A percentile compares a stretch with the other conserved stretches of the same genome.
phyloP scores from a whole-genome alignment of 768 basidiomycete species.

The Rhodotorula taiwanensis region DNA sequence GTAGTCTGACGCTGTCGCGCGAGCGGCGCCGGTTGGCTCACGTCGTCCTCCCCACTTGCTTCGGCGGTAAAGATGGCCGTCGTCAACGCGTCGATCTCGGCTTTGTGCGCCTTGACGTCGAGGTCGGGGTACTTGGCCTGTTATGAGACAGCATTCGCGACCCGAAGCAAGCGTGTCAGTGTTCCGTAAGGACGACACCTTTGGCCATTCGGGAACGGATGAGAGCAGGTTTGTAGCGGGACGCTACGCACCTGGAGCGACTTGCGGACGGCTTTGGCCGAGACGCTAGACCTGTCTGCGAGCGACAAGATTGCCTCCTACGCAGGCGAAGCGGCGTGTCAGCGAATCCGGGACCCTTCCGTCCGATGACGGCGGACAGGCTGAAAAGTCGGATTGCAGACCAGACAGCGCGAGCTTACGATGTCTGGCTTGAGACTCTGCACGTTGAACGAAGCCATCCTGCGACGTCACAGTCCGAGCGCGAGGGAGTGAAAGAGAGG shows the following conservation, averaged over 20 bases:
- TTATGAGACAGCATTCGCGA: no score
- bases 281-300: not conserved
- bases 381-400: no score
- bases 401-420: no score
- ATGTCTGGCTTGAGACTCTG: slow-evolving; percentile 8
- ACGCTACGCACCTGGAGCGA: slow-evolving; percentile 13
- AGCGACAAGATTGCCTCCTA: not conserved
- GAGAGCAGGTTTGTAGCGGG: not conserved
- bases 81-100: slow-evolving; percentile 23
- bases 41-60: not conserved
- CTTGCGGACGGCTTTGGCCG: slow-evolving; percentile 15
- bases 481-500: no score
- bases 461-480: no score
- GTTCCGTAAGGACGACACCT: no score
- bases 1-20: no score
- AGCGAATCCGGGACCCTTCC: no score
- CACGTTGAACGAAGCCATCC: slow-evolving; percentile 6
- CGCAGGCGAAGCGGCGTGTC: not conserved
- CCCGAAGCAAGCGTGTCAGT: no score
- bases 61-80: slow-evolving; percentile 3
- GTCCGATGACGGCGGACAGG: no score
- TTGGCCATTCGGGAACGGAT: no score
- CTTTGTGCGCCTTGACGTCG: slow-evolving; percentile 23
- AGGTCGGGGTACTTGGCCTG: slow-evolving; percentile 14
- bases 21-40: not conserved